Percentiles rank a stretch among this genome's conserved stretches.
phyloP scores from a whole-genome alignment of 2,329 filamentous ascomycete genomes.

The Herpotrichia juniperi region DNA sequence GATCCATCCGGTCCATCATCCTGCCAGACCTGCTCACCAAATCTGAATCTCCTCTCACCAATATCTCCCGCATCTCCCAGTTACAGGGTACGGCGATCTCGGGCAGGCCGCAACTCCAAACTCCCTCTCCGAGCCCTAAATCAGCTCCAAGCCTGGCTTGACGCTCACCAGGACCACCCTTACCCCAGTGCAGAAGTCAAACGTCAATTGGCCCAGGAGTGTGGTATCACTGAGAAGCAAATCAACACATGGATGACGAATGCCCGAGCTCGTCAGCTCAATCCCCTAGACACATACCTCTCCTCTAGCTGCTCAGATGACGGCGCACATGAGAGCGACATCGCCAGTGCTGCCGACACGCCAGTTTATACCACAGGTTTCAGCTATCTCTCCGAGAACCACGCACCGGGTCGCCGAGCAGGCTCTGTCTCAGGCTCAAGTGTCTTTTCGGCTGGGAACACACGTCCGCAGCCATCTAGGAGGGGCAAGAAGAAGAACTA shows the following conservation, averaged over 20 bases:
- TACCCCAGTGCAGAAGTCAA: conserved; percentile 40
- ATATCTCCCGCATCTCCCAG: conserved; percentile 9
- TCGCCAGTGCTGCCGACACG: conserved; percentile 16
- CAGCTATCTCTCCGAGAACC: conserved; percentile 10
- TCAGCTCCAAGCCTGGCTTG: conserved; percentile 36
- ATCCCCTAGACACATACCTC: conserved; percentile 16
- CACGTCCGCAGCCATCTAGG: conserved; percentile 18
- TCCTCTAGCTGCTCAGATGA: conserved; percentile 28
- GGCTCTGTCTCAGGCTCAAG: conserved; percentile 15
- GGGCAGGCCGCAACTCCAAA: conserved; percentile 34
- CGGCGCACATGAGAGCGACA: conserved; percentile 16
- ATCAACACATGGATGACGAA: conserved; percentile 45
- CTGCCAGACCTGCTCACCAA: conserved; percentile 21
- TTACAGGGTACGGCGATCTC: conserved; percentile 32
- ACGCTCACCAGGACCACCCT: conserved; percentile 33
- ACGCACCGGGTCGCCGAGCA: conserved; percentile 2
- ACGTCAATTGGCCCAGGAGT: conserved; percentile 32
- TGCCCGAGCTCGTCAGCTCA: conserved; percentile 36
- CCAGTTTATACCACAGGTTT: conserved; percentile 12
- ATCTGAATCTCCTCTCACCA: conserved; percentile 15
- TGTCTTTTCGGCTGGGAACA: conserved; percentile 5
- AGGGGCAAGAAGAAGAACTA: conserved; percentile 47
- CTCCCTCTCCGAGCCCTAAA: conserved; percentile 35
- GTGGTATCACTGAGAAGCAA: conserved; percentile 42
- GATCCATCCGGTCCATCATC: conserved; percentile 10